Conservation (phyloP, 2,329 filamentous ascomycete genomes). For the Nigrospora oryzae region DNA sequence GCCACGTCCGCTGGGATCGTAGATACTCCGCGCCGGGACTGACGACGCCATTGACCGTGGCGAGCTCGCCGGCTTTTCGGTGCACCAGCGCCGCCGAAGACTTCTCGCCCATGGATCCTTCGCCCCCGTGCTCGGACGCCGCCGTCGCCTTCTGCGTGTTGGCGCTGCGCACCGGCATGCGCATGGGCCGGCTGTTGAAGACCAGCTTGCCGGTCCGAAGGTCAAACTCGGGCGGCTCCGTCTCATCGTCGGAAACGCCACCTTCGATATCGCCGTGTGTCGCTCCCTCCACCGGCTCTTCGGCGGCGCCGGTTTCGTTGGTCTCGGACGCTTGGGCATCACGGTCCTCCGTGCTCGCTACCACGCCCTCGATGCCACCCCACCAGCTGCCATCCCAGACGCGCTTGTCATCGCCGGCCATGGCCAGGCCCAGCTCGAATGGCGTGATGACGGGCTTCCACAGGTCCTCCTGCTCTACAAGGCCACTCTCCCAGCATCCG, state of each 20-base stretch:
- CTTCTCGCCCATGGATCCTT: constrained; percentile 13
- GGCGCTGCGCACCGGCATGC: constrained; percentile 27
- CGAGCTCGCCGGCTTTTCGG: constrained; percentile 56
- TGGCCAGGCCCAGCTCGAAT: constrained; percentile 76
- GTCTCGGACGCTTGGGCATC: background rate
- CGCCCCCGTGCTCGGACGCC: constrained; percentile 6
- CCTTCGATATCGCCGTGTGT: constrained; percentile 24
- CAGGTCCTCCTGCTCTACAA: constrained; percentile 84
- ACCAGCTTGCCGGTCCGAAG: constrained; percentile 80
- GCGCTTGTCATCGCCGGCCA: constrained; percentile 66
- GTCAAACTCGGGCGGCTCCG: constrained; percentile 84
- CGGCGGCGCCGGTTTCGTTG: background rate
- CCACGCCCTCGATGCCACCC: constrained; percentile 70
- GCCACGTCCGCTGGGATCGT: constrained; percentile 78
- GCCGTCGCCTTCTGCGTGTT: constrained; percentile 11
- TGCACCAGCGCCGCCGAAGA: constrained; percentile 51
- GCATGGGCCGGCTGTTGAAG: constrained; percentile 70
- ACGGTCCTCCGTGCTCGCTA: constrained; percentile 25
- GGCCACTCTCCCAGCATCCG: constrained; percentile 93
- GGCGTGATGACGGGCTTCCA: constrained; percentile 90
- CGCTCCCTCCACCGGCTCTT: constrained; percentile 4
- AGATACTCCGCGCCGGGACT: constrained; percentile 89
- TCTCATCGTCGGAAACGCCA: constrained; percentile 56
- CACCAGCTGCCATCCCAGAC: constrained; percentile 87
- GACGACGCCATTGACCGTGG: constrained; percentile 74